Conservation (phyloP, 31 red algal species). For the Odonthalia washingtoniensis region DNA sequence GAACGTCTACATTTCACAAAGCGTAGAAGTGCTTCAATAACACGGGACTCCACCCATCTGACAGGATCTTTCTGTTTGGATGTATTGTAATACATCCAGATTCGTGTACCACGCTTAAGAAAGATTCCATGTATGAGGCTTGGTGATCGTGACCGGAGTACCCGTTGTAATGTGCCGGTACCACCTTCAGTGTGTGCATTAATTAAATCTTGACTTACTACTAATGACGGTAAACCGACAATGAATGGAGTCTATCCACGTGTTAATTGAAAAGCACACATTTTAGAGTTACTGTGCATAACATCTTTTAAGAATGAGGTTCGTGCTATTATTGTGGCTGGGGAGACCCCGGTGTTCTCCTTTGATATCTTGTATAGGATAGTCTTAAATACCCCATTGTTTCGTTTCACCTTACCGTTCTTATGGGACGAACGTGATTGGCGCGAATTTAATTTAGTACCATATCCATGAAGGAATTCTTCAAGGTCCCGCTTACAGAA, state of each 20-base stretch:
- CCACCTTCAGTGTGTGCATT: neutral
- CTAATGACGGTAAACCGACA: neutral
- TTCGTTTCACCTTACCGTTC: slow-evolving; percentile 10
- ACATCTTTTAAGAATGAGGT: neutral
- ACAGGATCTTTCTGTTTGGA: neutral
- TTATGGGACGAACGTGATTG: slow-evolving; percentile 1
- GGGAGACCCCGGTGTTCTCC: neutral
- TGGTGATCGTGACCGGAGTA: too few relatives aligned
- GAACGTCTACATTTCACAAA: neutral
- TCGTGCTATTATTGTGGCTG: neutral
- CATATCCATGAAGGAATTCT: neutral
- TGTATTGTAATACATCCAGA: slow-evolving; percentile 11
- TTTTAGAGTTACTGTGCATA: neutral
- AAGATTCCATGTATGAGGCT: neutral
- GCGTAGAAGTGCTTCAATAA: neutral
- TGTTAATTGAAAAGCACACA: slow-evolving; percentile 11
- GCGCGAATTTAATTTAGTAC: neutral
- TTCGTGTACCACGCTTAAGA: neutral
- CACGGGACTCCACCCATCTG: neutral
- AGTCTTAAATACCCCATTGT: neutral
- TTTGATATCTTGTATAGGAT: slow-evolving; percentile 5
- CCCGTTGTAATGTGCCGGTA: neutral
- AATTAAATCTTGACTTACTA: neutral
- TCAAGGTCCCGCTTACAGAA: neutral
- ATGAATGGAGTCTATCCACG: slow-evolving; percentile 1